Evolutionary conservation across 2,329 filamentous ascomycete genomes (phyloP), one percentile per base, ranked within the genome.

Genomic region (Ophiostoma sp.): DNA sequence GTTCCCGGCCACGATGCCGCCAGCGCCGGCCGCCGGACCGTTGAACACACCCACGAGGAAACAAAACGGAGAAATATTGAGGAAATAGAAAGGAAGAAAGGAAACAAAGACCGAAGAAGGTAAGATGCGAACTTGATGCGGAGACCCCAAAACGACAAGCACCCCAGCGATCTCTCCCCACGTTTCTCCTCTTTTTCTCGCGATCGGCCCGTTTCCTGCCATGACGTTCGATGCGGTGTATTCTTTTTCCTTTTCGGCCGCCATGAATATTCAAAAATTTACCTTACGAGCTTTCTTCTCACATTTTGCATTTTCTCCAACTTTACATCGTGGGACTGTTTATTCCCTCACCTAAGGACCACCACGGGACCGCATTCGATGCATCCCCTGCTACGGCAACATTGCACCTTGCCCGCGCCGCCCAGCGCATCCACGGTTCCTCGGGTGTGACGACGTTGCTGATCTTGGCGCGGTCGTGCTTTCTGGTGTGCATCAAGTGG

Each of bases 151-250:
- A 42, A 57, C 48, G 45, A 17, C 55, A 3, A 55, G 8, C 15
- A 31, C 45, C 66, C 45, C 42, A 25, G 64, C 42, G 42, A 68
- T 50, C 64, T 68, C 64, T 68, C 64, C 42, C 64, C 64, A 33
- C 42, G 25, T 50, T 50, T 68, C 64, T 50, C 64, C 64, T 68
- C 64, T 70, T 59, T 28, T 70, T 42, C 69, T 70, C 36, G 22
- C 50, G 69, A 70, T 70, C 69, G 69, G 69, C 48, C 69, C 69
- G 69, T 70, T 70, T 70, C 36, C 31, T 42, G 52, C 50, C 22
- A 59, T 61, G 69, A 59, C 69, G 52, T 48, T 36, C 50, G 63
- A 45, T 70, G 48, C 31, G 28, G 12, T 48, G n/a, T 31, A 6
- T 48, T 2, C 36, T 22, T 11, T 5, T 33, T 33, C 42, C 48